These are phyloP conservation scores for Cyclotella choctawhatcheeana DNA, from an alignment of 108 stramenopile genomes.

Conservation along the genomic window DNA sequence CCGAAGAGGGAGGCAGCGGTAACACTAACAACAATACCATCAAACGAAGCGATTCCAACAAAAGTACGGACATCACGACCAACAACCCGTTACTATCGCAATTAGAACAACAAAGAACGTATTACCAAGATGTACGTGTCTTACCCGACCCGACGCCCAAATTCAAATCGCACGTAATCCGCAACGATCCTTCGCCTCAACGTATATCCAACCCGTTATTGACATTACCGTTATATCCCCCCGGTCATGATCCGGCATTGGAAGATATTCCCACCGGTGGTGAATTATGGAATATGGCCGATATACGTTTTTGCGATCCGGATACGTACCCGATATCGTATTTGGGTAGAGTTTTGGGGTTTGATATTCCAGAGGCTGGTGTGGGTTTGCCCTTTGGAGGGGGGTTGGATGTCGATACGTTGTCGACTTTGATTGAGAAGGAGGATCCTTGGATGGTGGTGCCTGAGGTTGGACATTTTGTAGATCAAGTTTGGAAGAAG, in stretches of 20 bases:
- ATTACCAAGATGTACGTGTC: slow-evolving; percentile 3
- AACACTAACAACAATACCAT: too few species aligned
- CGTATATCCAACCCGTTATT: slow-evolving; percentile 62
- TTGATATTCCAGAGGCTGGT: slow-evolving; percentile 51
- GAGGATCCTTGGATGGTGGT: background rate
- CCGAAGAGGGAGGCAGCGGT: background rate
- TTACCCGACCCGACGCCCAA: slow-evolving; percentile 19
- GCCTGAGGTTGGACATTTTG: background rate
- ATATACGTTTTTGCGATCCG: slow-evolving; percentile 58
- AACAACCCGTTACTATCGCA: background rate
- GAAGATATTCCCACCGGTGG: slow-evolving; percentile 55
- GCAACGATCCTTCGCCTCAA: slow-evolving; percentile 55
- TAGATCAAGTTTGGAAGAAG: background rate
- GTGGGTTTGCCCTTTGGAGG: slow-evolving; percentile 11
- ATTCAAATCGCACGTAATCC: slow-evolving; percentile 6
- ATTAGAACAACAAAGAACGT: background rate
- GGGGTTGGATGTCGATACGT: slow-evolving; percentile 21
- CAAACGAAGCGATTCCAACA: slow-evolving; percentile 11
- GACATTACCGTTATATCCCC: slow-evolving; percentile 39
- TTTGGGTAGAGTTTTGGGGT: slow-evolving; percentile 70
- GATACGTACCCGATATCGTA: slow-evolving; percentile 83
- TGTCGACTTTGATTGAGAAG: background rate
- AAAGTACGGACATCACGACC: background rate
- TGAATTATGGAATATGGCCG: slow-evolving; percentile 57
- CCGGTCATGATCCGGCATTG: slow-evolving; percentile 48